Percentiles rank a stretch among this genome's conserved stretches.
Evolutionary conservation across 805 yeast species (phyloP).

Genomic region (Saitoella complicata): DNA sequence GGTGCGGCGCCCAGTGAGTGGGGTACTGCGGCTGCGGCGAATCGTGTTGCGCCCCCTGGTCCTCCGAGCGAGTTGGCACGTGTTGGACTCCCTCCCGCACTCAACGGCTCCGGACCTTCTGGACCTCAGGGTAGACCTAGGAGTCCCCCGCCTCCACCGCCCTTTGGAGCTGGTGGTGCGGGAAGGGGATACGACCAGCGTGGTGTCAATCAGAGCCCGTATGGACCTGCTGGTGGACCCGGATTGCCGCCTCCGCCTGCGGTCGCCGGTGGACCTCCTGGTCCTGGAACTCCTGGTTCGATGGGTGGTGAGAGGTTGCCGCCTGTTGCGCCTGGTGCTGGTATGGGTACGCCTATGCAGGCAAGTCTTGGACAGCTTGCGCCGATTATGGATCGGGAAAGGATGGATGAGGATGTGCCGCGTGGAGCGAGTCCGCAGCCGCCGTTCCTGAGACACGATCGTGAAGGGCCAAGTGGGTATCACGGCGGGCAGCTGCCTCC

Average conservation of each 20-base stretch:
- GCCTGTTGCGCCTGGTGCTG: neutral
- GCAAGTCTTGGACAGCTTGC: constrained; percentile 7
- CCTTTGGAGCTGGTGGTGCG: constrained; percentile 9
- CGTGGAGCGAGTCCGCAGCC: neutral
- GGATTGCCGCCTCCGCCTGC: neutral
- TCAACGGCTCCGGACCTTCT: constrained; percentile 17
- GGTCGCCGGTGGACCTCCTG: constrained; percentile 8
- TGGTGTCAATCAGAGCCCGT: too few species aligned
- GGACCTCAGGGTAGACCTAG: neutral
- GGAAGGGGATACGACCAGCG: neutral
- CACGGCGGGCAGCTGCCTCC: too few species aligned
- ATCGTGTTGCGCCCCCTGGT: too few species aligned
- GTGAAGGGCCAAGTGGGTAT: too few species aligned
- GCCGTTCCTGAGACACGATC: too few species aligned
- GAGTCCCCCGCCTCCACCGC: constrained; percentile 6
- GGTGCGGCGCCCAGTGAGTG: constrained; percentile 39
- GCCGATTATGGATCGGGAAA: constrained; percentile 6
- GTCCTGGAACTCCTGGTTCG: constrained; percentile 8
- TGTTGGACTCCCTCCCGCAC: neutral
- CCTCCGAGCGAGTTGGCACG: too few species aligned
- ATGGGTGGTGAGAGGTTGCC: constrained; percentile 1
- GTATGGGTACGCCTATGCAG: constrained; percentile 3
- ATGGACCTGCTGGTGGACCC: neutral
- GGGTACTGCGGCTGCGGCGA: constrained; percentile 5
- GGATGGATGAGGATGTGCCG: constrained; percentile 9